Conservation (phyloP, 495 filamentous ascomycete species). For the Aspergillus steynii region DNA sequence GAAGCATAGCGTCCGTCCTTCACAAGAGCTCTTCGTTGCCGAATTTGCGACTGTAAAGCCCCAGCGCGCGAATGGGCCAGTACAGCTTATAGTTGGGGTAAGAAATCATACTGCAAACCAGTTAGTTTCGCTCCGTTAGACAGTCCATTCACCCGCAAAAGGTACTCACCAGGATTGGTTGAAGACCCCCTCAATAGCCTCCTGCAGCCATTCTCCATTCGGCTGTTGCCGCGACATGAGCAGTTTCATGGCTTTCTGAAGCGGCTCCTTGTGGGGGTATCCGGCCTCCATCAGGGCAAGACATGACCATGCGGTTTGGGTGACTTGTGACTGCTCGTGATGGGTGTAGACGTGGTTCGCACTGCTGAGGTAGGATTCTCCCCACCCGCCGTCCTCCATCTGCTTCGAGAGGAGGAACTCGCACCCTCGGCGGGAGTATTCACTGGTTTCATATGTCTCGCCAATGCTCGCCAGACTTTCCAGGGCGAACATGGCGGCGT, state of each 20-base stretch:
- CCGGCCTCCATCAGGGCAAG: conserved; percentile 82
- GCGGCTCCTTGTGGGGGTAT: conserved; percentile 72
- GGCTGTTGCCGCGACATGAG: conserved; percentile 80
- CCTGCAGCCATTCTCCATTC: conserved; percentile 94
- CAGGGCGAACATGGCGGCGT: conserved; percentile 92
- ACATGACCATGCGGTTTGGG: conserved; percentile 89
- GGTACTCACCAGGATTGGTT: conserved; percentile 86
- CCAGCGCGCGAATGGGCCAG: conserved; percentile 91
- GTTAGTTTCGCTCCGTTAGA: conserved; percentile 74
- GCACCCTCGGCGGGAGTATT: conserved; percentile 70
- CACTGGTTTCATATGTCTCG: conserved; percentile 75
- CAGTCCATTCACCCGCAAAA: not conserved
- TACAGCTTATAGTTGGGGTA: conserved; percentile 99
- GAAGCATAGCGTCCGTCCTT: not conserved
- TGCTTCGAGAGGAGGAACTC: conserved; percentile 84
- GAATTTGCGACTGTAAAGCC: conserved; percentile 78
- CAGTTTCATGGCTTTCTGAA: conserved; percentile 74
- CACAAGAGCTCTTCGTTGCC: conserved; percentile 59
- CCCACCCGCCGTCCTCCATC: conserved; percentile 90
- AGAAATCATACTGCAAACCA: conserved; percentile 78
- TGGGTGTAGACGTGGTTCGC: conserved; percentile 59
- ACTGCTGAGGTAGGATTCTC: conserved; percentile 85
- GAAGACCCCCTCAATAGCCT: conserved; percentile 96
- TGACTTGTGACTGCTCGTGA: conserved; percentile 73
- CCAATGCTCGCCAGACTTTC: conserved; percentile 81